Conservation (phyloP, 192 early-diverging fungal species). For the Linnemannia zychae region DNA sequence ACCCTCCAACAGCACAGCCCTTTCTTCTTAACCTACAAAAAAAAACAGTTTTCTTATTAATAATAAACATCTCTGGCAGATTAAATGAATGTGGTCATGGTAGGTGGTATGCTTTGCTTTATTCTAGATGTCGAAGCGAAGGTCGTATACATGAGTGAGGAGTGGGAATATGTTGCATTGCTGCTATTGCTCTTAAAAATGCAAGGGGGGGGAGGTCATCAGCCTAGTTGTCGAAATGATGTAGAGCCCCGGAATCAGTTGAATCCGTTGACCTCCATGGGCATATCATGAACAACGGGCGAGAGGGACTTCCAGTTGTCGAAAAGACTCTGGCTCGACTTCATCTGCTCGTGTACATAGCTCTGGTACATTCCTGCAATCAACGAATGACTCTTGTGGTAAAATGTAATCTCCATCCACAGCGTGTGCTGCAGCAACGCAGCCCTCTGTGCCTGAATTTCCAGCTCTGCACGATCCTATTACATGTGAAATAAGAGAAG, state of each 20-base stretch:
- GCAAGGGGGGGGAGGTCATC: too few relatives aligned
- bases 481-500: slow-evolving; percentile 6
- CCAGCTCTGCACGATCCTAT: slow-evolving; percentile 67
- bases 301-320: slow-evolving; percentile 67
- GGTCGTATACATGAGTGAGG: too few relatives aligned
- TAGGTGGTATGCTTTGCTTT: too few relatives aligned
- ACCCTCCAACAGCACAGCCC: too few relatives aligned
- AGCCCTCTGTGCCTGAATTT: slow-evolving; percentile 60
- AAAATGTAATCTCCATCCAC: slow-evolving; percentile 68
- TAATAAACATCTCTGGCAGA: too few relatives aligned
- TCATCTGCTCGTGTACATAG: slow-evolving; percentile 71
- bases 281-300: slow-evolving; percentile 63
- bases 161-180: too few relatives aligned
- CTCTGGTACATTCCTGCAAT: slow-evolving; percentile 71
- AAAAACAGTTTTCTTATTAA: background rate
- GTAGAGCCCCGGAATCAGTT: slow-evolving; percentile 37
- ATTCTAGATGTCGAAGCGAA: too few relatives aligned
- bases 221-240: too few relatives aligned
- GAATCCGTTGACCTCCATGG: slow-evolving; percentile 64
- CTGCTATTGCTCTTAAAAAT: background rate
- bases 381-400: slow-evolving; percentile 70
- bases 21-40: background rate
- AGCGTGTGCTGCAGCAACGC: slow-evolving; percentile 68
- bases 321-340: slow-evolving; percentile 61
- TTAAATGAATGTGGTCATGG: too few relatives aligned